phyloP scores from a whole-genome alignment of 768 basidiomycete genomes.

The Leccinum obscurum region DNA sequence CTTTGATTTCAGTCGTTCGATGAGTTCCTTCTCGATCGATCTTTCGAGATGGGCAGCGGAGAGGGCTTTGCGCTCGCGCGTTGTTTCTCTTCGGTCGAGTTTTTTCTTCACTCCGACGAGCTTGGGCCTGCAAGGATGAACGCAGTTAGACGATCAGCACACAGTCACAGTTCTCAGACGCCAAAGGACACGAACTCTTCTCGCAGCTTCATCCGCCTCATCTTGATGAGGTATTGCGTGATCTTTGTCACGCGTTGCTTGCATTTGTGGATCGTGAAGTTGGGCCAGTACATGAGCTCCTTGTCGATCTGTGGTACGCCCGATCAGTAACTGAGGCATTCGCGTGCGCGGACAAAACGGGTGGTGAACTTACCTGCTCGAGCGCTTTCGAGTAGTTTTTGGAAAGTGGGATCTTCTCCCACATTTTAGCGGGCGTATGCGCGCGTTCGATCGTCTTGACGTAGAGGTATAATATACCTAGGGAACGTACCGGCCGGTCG shows the following conservation, averaged over 20 bases:
- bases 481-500: not conserved
- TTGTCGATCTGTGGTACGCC: constrained; percentile 72
- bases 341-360: not conserved
- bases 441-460: constrained; percentile 98
- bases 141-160: not conserved
- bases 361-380: constrained; percentile 67
- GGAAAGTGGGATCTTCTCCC: constrained; percentile 92
- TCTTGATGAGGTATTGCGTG: constrained; percentile 98
- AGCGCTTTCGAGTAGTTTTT: constrained; percentile 95
- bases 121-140: constrained; percentile 64
- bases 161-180: not conserved
- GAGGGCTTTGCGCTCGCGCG: constrained; percentile 93
- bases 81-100: constrained; percentile 87
- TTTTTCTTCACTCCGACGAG: constrained; percentile 97
- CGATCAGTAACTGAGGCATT: not conserved
- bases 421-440: constrained; percentile 95
- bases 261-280: constrained; percentile 97
- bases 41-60: constrained; percentile 94
- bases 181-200: constrained; percentile 62
- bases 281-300: constrained; percentile 97
- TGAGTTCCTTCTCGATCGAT: constrained; percentile 93
- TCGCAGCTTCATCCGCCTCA: constrained; percentile 85
- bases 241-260: constrained; percentile 99
- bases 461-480: constrained; percentile 88
- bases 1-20: constrained; percentile 93